phyloP scores from a whole-genome alignment of 305 asterid species.

The Fraxinus dipetala region DNA sequence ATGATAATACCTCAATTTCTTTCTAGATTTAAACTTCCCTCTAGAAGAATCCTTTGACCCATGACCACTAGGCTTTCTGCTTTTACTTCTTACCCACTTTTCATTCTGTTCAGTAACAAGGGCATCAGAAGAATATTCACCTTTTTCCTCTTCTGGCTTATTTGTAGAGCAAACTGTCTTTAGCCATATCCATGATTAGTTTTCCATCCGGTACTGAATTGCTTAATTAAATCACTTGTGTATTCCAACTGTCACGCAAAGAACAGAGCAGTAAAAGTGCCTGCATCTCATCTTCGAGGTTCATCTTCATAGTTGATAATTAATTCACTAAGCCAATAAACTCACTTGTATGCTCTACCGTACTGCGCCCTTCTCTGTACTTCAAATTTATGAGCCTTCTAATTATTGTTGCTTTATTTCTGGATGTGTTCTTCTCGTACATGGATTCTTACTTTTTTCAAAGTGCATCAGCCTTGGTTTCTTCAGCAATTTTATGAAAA shows the following conservation, averaged over 20 bases:
- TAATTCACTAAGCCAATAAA: neutral
- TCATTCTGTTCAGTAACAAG: neutral
- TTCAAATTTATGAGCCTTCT: neutral
- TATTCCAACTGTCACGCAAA: neutral
- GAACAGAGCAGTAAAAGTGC: neutral
- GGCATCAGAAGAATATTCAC: neutral
- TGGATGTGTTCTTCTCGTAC: neutral
- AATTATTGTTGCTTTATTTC: neutral
- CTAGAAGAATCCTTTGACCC: neutral
- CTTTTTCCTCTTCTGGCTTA: neutral
- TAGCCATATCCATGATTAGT: neutral
- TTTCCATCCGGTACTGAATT: neutral
- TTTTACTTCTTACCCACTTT: neutral
- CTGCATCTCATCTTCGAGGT: neutral
- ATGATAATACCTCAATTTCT: neutral
- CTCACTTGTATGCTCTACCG: neutral
- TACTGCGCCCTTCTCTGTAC: neutral
- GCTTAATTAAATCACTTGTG: neutral
- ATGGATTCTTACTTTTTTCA: neutral
- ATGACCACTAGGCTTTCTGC: neutral
- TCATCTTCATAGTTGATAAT: neutral
- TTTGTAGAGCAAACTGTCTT: neutral
- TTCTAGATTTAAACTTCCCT: neutral
- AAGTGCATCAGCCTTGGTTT: neutral
- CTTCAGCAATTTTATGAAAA: neutral